phyloP scores from a whole-genome alignment of 140 eudicot species.

The Anethum foeniculum region DNA sequence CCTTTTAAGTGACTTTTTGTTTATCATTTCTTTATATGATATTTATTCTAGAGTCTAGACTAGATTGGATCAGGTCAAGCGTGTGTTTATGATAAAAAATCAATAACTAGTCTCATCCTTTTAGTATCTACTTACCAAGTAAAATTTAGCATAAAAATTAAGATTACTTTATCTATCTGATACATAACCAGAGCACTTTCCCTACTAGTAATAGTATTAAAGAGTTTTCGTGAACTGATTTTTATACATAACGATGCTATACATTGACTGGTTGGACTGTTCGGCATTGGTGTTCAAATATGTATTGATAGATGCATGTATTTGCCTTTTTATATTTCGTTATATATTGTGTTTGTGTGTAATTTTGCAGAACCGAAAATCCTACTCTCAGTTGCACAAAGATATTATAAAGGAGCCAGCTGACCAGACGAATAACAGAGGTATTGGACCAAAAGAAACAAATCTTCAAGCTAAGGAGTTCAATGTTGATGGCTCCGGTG shows the following conservation, averaged over 20 bases:
- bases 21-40: neutral
- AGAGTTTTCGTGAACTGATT: neutral
- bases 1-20: neutral
- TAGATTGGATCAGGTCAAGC: neutral
- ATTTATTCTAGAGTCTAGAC: neutral
- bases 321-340: neutral
- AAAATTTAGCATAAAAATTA: neutral
- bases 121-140: neutral
- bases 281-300: neutral
- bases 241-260: neutral
- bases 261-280: neutral
- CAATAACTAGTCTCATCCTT: neutral
- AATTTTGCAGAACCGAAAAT: conserved; percentile 50
- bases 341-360: neutral
- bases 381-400: conserved; percentile 37
- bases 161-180: neutral
- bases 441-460: conserved; percentile 30
- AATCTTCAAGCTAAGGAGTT: conserved; percentile 25
- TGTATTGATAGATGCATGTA: neutral
- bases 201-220: neutral
- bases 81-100: neutral
- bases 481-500: conserved; percentile 23
- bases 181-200: neutral
- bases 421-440: conserved; percentile 24
- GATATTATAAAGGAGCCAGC: conserved; percentile 34